These are phyloP conservation scores for Marasmius fiardii DNA, from an alignment of 1,284 basidiomycete genomes.

Conservation along the genomic window DNA sequence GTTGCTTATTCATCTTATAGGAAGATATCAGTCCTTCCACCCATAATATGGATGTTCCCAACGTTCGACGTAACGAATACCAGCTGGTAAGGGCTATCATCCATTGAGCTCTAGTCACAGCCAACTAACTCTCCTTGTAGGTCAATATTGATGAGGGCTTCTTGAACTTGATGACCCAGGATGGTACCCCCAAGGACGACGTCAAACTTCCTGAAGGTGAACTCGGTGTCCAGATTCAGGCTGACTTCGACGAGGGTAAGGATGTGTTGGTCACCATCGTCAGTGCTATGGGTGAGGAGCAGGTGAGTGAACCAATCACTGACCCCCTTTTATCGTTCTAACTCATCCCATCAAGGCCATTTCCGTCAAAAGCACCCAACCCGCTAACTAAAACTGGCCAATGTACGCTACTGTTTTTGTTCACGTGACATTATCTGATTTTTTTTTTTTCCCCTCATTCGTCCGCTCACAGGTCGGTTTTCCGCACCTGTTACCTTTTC, in stretches of 20 bases:
- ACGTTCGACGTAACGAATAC: constrained; percentile 91
- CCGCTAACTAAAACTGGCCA: constrained; percentile 30
- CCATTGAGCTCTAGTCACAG: constrained; percentile 8
- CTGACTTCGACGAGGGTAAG: constrained; percentile 83
- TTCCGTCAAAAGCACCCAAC: constrained; percentile 80
- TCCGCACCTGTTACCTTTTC: neutral
- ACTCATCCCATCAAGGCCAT: constrained; percentile 55
- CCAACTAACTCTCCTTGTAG: constrained; percentile 32
- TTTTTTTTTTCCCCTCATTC: constrained; percentile 5
- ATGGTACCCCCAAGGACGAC: constrained; percentile 91
- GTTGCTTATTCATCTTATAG: constrained; percentile 33
- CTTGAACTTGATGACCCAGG: constrained; percentile 91
- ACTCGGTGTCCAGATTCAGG: constrained; percentile 74
- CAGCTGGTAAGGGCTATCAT: constrained; percentile 66
- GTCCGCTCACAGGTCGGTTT: neutral
- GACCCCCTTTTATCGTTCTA: constrained; percentile 4
- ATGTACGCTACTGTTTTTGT: neutral
- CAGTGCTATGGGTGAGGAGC: constrained; percentile 90
- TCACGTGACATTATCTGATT: constrained; percentile 6
- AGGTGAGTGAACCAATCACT: constrained; percentile 37
- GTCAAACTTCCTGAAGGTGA: constrained; percentile 91
- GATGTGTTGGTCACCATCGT: constrained; percentile 89
- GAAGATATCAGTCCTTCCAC: constrained; percentile 99
- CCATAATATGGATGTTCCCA: constrained; percentile 99
- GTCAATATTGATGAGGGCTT: constrained; percentile 88